Evolutionary conservation across 306 rosid genomes (phyloP).

Genomic region (Nissolia schottii): DNA sequence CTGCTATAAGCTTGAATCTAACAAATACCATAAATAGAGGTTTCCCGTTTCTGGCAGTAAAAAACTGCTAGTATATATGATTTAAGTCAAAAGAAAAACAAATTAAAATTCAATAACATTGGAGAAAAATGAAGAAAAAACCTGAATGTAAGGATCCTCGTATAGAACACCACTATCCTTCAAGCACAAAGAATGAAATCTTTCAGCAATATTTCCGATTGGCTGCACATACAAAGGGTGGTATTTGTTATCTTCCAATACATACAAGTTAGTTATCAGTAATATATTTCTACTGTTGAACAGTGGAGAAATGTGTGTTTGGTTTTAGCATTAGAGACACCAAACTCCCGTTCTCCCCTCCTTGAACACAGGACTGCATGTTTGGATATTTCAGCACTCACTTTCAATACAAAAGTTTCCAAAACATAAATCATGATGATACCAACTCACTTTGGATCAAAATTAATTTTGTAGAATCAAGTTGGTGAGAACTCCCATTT

Average conservation of each 20-base stretch:
- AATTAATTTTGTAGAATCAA: too few relatives aligned
- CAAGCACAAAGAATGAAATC: constrained; percentile 64
- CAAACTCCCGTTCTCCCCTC: too few relatives aligned
- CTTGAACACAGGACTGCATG: too few relatives aligned
- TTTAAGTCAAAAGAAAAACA: background rate
- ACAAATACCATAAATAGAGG: background rate
- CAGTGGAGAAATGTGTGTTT: background rate
- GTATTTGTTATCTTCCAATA: constrained; percentile 6
- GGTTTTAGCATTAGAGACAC: too few relatives aligned
- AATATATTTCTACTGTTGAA: background rate
- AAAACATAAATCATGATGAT: too few relatives aligned
- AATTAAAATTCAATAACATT: background rate
- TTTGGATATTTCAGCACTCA: too few relatives aligned
- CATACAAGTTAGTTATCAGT: background rate
- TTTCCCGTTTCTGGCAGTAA: background rate
- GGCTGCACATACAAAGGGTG: constrained; percentile 45
- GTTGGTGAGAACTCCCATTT: too few relatives aligned
- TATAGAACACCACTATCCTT: constrained; percentile 78
- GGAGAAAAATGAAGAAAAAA: constrained; percentile 17
- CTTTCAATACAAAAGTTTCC: too few relatives aligned
- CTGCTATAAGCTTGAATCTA: background rate
- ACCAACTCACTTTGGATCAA: too few relatives aligned
- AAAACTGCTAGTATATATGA: background rate
- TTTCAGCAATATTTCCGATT: constrained; percentile 61
- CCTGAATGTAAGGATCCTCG: constrained; percentile 81